Evolutionary conservation across 257 asterid genomes (phyloP), one percentile per base, ranked within the genome.

Genomic region (Solanum bulbocastanum): DNA sequence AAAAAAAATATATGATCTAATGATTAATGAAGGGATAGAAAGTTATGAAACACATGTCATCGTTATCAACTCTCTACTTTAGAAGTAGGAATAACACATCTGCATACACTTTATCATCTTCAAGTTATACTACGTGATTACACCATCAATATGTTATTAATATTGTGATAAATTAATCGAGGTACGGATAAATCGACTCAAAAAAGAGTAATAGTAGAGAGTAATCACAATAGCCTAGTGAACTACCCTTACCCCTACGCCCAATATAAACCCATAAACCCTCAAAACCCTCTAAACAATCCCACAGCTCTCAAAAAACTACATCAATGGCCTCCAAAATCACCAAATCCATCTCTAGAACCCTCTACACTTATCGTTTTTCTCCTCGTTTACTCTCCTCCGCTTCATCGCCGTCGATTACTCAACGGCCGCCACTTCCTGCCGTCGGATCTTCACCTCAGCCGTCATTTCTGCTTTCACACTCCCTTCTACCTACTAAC

Each of bases 381-480:
- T 36, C 66, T 9, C 30, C 72, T 86, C 88, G 88, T 32, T 27
- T 71, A 15, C 25, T 86, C 83, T 86, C 88, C 2, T 46, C 87
- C 58, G 4, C 82, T 4, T 73, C 58, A 14, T 49, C 88, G 22
- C 83, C 83, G 88, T 71, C 84, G 6, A 86, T 86, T 33, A 73
- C 84, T 8, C 84, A 72, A 20, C 84, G 25, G 13, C 73, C 83
- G 5, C 18, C 27, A 1, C 35, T 44, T 14, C 89, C 86, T 6
- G 18, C 83, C 60, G 83, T 82, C 36, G 68, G 87, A 22, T 44
- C 58, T 39, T 73, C 86, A 42, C 89, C 86, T 36, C 72, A 71
- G n/a, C 88, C 83, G 11, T 86, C 84, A 22, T 73, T 52, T 86
- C 40, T 73, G 58, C 65, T 87, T 12, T 66, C 87, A 9, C 89